Percentiles rank a stretch among this genome's conserved stretches.
Conservation (phyloP, 345 rosid species). For the Raphanus raphanistrum region DNA sequence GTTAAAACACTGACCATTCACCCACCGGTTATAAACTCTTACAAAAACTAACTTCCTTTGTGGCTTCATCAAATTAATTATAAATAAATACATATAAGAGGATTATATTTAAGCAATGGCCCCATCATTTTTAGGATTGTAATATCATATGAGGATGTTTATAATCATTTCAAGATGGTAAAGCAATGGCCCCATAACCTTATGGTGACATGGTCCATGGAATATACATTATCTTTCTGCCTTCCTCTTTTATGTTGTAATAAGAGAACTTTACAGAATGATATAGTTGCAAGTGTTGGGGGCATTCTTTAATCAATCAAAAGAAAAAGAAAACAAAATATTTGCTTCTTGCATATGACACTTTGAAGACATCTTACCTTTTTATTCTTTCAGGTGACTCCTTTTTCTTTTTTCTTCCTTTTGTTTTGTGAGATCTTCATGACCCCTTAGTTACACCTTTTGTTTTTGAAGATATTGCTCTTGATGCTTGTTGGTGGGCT, state of each 20-base stretch:
- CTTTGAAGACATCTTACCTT: slow-evolving; percentile 32
- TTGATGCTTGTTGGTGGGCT: slow-evolving; percentile 39
- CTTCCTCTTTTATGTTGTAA: background rate
- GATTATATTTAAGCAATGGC: background rate
- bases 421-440: slow-evolving; percentile 27
- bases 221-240: slow-evolving; percentile 27
- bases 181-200: slow-evolving; percentile 23
- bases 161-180: slow-evolving; percentile 22
- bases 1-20: slow-evolving; percentile 27
- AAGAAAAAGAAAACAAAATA: background rate
- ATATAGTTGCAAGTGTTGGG: slow-evolving; percentile 31
- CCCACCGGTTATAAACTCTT: slow-evolving; percentile 12
- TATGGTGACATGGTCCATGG: slow-evolving; percentile 24
- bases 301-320: slow-evolving; percentile 26
- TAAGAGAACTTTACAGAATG: slow-evolving; percentile 35
- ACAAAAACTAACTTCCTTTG: slow-evolving; percentile 7
- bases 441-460: slow-evolving; percentile 37
- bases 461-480: slow-evolving; percentile 37
- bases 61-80: background rate
- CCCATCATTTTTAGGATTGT: slow-evolving; percentile 2
- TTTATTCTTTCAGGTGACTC: slow-evolving; percentile 32
- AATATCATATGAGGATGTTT: slow-evolving; percentile 12
- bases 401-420: slow-evolving; percentile 16
- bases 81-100: background rate
- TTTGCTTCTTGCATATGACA: slow-evolving; percentile 25